Evolutionary conservation across 208 protist species (phyloP).

Genomic region (Acanthamoeba culbertsoni): DNA sequence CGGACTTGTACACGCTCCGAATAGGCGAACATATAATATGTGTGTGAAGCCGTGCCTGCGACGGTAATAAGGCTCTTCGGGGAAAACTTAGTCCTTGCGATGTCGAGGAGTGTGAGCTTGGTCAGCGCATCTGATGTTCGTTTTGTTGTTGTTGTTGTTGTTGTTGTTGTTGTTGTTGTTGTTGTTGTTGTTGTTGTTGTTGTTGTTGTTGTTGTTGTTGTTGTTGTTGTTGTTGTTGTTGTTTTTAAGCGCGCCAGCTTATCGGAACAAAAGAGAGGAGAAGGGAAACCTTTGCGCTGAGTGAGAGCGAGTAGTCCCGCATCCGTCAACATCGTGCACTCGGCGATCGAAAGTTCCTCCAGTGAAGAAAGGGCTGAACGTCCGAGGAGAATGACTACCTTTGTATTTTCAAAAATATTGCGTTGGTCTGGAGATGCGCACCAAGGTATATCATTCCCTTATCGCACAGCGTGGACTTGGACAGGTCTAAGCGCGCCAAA

Average conservation of each 20-base stretch:
- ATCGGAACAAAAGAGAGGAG: not conserved
- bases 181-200: too few species aligned
- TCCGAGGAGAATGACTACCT: not conserved
- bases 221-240: too few species aligned
- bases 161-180: too few species aligned
- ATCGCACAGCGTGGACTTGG: not conserved
- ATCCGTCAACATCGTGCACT: not conserved
- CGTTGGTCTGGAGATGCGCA: not conserved
- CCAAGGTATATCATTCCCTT: not conserved
- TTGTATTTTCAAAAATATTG: too few species aligned
- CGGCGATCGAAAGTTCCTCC: not conserved
- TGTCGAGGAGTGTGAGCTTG: not conserved
- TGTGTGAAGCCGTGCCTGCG: not conserved
- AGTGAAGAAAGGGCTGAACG: not conserved
- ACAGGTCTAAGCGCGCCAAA: not conserved
- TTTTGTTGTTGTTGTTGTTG: too few species aligned
- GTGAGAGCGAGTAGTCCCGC: not conserved
- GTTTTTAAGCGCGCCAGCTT: too few species aligned
- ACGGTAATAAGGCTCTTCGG: not conserved
- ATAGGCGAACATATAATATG: not conserved
- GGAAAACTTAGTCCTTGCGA: not conserved
- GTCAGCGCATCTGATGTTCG: not conserved
- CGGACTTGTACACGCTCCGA: too few species aligned
- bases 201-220: too few species aligned
- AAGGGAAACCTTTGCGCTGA: not conserved